A percentile compares a stretch with the other conserved stretches of the same genome.
Evolutionary conservation across 306 rosid species (phyloP).

Genomic region (Cucurbita argyrosperma): DNA sequence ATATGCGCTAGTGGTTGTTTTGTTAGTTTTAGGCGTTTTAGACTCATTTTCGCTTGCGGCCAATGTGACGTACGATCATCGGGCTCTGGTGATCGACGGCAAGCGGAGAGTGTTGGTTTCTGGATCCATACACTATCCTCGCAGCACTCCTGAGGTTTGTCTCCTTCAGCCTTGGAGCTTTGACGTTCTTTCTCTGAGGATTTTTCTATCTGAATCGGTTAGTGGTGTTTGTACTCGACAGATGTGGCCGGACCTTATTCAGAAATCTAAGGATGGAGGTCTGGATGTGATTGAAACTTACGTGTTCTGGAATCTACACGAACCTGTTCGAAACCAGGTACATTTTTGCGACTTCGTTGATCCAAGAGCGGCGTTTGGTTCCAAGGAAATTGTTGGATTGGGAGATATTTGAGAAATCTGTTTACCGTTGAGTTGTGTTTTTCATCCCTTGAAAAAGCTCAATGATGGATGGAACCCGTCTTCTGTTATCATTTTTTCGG

Average conservation of each 20-base stretch:
- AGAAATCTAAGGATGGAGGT: constrained; percentile 90
- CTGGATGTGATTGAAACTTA: constrained; percentile 86
- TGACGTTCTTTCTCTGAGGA: not conserved
- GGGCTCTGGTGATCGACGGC: constrained; percentile 76
- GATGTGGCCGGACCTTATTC: constrained; percentile 97
- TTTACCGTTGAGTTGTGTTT: not conserved
- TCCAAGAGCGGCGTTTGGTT: not conserved
- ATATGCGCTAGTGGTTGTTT: constrained; percentile 14
- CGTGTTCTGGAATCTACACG: constrained; percentile 84
- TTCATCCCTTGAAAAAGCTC: not conserved
- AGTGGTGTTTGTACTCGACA: constrained; percentile 15
- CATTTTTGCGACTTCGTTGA: not conserved
- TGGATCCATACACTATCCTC: constrained; percentile 94
- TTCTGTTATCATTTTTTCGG: not conserved
- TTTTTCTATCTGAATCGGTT: not conserved
- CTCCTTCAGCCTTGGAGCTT: not conserved
- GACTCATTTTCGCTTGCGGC: constrained; percentile 22
- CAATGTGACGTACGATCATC: constrained; percentile 66
- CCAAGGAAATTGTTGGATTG: not conserved
- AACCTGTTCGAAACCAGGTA: constrained; percentile 72
- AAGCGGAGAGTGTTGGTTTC: constrained; percentile 60
- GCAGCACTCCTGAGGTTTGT: constrained; percentile 75
- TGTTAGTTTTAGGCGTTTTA: constrained; percentile 27
- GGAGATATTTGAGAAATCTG: constrained; percentile 1
- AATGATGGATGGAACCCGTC: not conserved